Evolutionary conservation across 495 filamentous ascomycete species (phyloP), one percentile per base, ranked within the genome.

Genomic region (Hypoxylon lienhwacheense): DNA sequence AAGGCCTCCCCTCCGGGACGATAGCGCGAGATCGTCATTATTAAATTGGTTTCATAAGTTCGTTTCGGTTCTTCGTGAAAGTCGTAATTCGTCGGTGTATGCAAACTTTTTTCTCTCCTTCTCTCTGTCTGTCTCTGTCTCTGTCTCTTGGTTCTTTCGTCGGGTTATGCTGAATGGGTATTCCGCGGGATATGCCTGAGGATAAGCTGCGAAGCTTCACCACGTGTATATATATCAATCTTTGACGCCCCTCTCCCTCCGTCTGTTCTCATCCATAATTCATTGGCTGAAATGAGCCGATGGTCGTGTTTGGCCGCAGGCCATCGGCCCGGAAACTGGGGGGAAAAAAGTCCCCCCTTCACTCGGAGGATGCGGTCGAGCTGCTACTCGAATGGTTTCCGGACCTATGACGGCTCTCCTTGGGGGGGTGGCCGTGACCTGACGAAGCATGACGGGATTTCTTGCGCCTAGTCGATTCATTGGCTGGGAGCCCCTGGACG

Each of bases 401-500:
- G 12, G 73, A 77, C 51, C 69, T 70, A 43, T 73, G 68, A 58
- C 69, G 70, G 58, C 73, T 62, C 59, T 70, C 65, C 49, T 67
- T 61, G 32, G 61, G 63, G 61, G 40, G 57, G 53, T 73, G 67
- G 47, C 67, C 59, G 48, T 73, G 68, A 51, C 68, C 61, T 53
- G 73, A 67, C 39, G 74, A 72, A 20, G 74, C 63, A 35, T 70
- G 64, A 46, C 74, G 76, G 48, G 75, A 70, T 60, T 74, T 77
- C 63, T 69, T 68, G 67, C 75, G 77, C 64, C 71, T 73, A 64
- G 48, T 69, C 53, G 69, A 64, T 48, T 81, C 78, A 63, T 76
- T 77, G 50, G 76, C 89, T 34, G 90, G 91, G 32, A 93, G 77
- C 29, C 91, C 91, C 80, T 96, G 91, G 66, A 93, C 80, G 36